Base-by-base conservation (phyloP, 164 flowering plant species). In the Cinnamomum micranthum region DNA sequence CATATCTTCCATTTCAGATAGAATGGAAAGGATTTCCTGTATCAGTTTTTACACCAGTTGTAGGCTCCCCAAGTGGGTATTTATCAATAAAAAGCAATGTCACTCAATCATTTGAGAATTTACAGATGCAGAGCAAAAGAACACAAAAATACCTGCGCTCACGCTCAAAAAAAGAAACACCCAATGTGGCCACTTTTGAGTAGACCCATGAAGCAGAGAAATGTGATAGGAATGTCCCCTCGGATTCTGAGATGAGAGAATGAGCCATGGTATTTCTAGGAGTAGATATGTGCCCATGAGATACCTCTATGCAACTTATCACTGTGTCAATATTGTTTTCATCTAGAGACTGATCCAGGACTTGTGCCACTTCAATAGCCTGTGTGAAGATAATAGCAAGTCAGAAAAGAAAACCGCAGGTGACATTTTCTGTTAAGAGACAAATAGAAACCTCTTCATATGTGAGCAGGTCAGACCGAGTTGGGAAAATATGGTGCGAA, bases 321-420 rank as follows among this genome's bases (percentile, higher is more conserved):
- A 88, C 89, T 75, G 80, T 76, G 65, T 84, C 87, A 69, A n/a
- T 47, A 79, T 89, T 79, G 74, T 83, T 79, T 74, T 74, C 87
- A 75, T 92, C 97, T 68, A 95, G 90, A 50, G 93, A 85, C 75
- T 95, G 78, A 80, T 91, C 97, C 90, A 93, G 87, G 62, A 91
- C 74, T 80, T 93, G 97, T 71, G 98, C 97, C 71, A 95, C 86
- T 84, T 88, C 96, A 84, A 95, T 82, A 20, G 98, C 97, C 99
- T 95, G 88, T 41, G 65, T 15, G 71, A 59, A 74, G 27, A 63
- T 4, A 65, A 52, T 27, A 15, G 65, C 20, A 73, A 76, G 72
- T 55, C 62, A 75, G 66, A 73, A 74, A 47, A 63, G 14, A 55
- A 55, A 55, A 69, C n/a, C 69, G 67, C 64, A 62, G 22, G 50